A percentile compares a stretch with the other conserved stretches of the same genome.
These are phyloP conservation scores for Talinum fruticosum DNA, from an alignment of 148 eudicot genomes.

Conservation along the genomic window DNA sequence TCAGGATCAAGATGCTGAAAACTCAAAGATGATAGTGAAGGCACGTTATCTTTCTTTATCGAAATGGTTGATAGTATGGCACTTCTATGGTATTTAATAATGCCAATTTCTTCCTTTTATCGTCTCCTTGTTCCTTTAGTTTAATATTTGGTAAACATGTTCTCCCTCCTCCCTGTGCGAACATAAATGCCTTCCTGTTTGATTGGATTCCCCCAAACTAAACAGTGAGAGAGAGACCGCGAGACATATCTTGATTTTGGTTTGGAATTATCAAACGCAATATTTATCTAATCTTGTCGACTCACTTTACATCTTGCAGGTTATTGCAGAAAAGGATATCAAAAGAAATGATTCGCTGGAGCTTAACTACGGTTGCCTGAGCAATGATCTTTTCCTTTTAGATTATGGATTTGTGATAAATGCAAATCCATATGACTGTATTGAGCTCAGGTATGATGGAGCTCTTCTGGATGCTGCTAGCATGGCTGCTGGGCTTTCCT, in stretches of 20 bases:
- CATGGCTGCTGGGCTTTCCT: slow-evolving; percentile 73
- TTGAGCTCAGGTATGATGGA: slow-evolving; percentile 84
- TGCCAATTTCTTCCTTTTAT: neutral
- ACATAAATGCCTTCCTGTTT: no score
- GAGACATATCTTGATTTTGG: no score
- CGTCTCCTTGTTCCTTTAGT: neutral
- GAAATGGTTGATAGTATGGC: neutral
- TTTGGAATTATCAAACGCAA: no score
- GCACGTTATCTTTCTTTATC: slow-evolving; percentile 29
- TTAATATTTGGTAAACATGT: neutral
- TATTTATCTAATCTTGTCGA: neutral
- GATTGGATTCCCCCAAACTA: no score
- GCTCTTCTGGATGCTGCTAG: slow-evolving; percentile 93
- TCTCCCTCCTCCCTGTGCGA: no score
- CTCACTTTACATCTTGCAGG: slow-evolving; percentile 37
- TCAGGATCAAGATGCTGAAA: slow-evolving; percentile 50
- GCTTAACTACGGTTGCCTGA: slow-evolving; percentile 85
- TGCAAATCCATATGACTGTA: slow-evolving; percentile 70
- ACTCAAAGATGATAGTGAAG: slow-evolving; percentile 65
- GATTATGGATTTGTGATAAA: slow-evolving; percentile 88
- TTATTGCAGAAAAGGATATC: slow-evolving; percentile 64
- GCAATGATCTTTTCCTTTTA: slow-evolving; percentile 78
- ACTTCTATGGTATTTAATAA: neutral
- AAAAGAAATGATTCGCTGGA: slow-evolving; percentile 54
- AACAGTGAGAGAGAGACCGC: no score